Base-by-base conservation (phyloP, 2,329 filamentous ascomycete species). In the Delphinella strobiligena region DNA sequence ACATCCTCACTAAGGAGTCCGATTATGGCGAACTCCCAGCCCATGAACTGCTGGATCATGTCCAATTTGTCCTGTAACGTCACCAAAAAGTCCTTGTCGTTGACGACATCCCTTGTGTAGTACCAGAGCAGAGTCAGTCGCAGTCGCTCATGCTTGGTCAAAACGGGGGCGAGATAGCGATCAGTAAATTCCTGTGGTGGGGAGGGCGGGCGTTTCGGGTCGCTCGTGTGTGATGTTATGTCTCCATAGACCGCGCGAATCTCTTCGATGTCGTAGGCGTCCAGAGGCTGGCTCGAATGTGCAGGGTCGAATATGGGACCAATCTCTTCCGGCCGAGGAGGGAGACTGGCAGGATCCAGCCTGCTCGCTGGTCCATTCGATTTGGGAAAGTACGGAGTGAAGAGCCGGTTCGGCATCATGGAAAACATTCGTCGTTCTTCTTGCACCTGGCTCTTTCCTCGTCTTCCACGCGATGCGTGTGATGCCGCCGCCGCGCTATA, bases 1-100 rank as follows among this genome's bases (percentile, higher is more conserved):
- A 60, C 55, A 34, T 66, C 59, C 43, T 63, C 54, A 18, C 64
- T 61, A 4, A 68, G 51, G 3, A 68, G 48, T 2, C 66, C 66
- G 4, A 66, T 54, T 14, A 67, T 61, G n/a, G 58, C 64, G 39
- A 59, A 64, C 7, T 69, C 65, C 65, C 66, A 69, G 5, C 56
- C 63, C 4, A 61, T 57, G 1, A 60, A 60, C 16, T 67, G 59
- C 17, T 60, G 52, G 0, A 61, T 62, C 2, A 69, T 49, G 12
- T 54, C 50, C 0, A 63, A 55, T 43, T 67, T 67, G 18, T 66
- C 61, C 18, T 66, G 63, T 3, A 69, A 45, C 1, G 59, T 55
- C 2, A 54, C 55, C 12, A 67, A 50, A 27, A 68, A 51, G 27
- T 66, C 63, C 5, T 45, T 45, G 38, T 69, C 62, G 5, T 61